phyloP scores from a whole-genome alignment of 169 alveolate species.

The Theileria annulata region DNA sequence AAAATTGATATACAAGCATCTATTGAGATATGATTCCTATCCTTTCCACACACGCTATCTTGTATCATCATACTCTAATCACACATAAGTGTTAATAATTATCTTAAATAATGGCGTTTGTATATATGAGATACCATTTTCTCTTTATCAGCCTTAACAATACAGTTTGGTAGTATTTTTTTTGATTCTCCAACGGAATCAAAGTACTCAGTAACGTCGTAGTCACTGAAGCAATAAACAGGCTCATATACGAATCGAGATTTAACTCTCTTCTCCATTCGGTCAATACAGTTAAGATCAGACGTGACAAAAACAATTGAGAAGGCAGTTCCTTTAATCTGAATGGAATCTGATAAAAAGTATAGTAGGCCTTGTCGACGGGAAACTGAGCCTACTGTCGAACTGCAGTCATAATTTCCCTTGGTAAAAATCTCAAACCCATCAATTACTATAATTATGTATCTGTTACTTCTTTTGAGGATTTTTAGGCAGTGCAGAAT shows the following conservation, averaged over 20 bases:
- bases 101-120: too few species aligned
- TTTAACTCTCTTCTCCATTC: conserved; percentile 75
- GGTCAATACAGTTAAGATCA: conserved; percentile 68
- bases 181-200: conserved; percentile 10
- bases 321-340: conserved; percentile 52
- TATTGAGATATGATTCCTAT: conserved; percentile 18
- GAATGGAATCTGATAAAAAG: conserved; percentile 67
- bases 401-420: conserved; percentile 64
- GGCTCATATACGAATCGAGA: conserved; percentile 74
- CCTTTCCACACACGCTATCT: conserved; percentile 29
- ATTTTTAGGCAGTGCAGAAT: conserved; percentile 50
- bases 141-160: conserved; percentile 20
- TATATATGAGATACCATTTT: too few species aligned
- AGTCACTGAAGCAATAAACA: conserved; percentile 43
- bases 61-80: conserved; percentile 14
- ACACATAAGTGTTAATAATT: too few species aligned
- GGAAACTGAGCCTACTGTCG: conserved; percentile 57
- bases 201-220: conserved; percentile 9
- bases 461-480: conserved; percentile 45
- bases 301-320: conserved; percentile 67
- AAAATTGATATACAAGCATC: conserved; percentile 22
- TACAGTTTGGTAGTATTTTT: conserved; percentile 12
- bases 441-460: conserved; percentile 67
- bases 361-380: conserved; percentile 70
- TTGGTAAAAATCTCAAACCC: conserved; percentile 70